These are phyloP conservation scores for Chlorociboria aeruginascens DNA, from an alignment of 495 filamentous ascomycete genomes.

Conservation along the genomic window DNA sequence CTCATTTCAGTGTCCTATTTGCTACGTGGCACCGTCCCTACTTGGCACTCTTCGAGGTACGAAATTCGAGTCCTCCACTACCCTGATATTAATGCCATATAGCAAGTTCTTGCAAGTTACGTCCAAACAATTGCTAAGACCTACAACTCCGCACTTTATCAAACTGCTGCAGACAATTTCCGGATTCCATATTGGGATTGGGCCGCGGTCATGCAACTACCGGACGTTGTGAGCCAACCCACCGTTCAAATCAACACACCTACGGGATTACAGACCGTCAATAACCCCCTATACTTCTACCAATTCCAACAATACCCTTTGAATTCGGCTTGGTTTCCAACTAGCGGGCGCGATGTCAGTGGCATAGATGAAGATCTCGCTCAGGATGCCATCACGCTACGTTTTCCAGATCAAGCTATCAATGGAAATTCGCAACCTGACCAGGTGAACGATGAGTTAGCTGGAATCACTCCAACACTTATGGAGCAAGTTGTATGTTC, in stretches of 20 bases:
- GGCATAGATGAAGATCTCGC: not conserved
- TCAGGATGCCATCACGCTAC: no score
- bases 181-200: conserved; percentile 49
- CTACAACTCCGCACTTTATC: conserved; percentile 27
- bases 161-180: conserved; percentile 33
- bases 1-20: conserved; percentile 30
- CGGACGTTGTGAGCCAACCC: conserved; percentile 21
- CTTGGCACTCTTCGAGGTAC: conserved; percentile 32
- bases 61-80: not conserved
- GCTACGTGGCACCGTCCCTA: conserved; percentile 37
- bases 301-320: conserved; percentile 14
- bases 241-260: conserved; percentile 29
- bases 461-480: no score
- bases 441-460: no score
- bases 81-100: not conserved
- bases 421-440: no score
- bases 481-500: no score
- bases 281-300: conserved; percentile 29
- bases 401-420: no score
- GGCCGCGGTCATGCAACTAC: conserved; percentile 29
- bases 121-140: conserved; percentile 37
- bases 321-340: conserved; percentile 6
- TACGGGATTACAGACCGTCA: conserved; percentile 19
- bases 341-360: not conserved
- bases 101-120: conserved; percentile 19